Percentiles rank a stretch among this genome's conserved stretches.
phyloP scores from a whole-genome alignment of 2,329 filamentous ascomycete species.

The Canariomyces notabilis region DNA sequence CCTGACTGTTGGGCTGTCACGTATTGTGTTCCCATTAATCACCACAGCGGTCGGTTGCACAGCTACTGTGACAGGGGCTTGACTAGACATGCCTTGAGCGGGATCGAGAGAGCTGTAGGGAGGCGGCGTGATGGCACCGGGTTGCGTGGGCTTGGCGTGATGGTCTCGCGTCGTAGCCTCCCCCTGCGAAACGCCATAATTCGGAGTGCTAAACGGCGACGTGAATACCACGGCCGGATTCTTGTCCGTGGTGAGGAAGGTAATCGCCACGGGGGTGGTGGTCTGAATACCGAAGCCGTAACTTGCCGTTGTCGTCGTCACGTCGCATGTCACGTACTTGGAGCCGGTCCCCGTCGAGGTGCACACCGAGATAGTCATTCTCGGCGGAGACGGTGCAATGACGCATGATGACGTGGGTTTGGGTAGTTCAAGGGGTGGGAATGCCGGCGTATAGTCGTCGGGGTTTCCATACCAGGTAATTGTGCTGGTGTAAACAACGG shows the following conservation, averaged over 20 bases:
- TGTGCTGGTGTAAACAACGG: conserved; percentile 45
- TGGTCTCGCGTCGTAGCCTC: conserved; percentile 20
- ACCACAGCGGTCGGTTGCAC: conserved; percentile 42
- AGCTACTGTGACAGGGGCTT: conserved; percentile 36
- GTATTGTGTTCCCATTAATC: conserved; percentile 44
- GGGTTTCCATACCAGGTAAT: conserved; percentile 44
- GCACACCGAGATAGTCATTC: conserved; percentile 23
- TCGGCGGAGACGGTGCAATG: conserved; percentile 11
- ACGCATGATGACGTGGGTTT: conserved; percentile 36
- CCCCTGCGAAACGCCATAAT: conserved; percentile 34
- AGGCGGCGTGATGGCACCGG: conserved; percentile 10
- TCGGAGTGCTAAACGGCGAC: conserved; percentile 35
- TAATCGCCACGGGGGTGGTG: conserved; percentile 26
- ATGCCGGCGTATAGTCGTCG: conserved; percentile 43
- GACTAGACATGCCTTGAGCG: conserved; percentile 3
- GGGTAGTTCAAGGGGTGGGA: conserved; percentile 37
- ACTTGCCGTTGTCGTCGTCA: conserved; percentile 32
- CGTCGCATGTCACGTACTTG: conserved; percentile 29
- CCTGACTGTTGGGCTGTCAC: conserved; percentile 32
- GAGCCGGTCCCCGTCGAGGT: conserved; percentile 25
- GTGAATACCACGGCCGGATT: conserved; percentile 48
- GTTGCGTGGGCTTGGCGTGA: conserved; percentile 13
- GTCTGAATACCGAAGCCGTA: conserved; percentile 16
- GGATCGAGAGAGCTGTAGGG: conserved; percentile 13
- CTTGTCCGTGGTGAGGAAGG: conserved; percentile 50